Percentiles rank a stretch among this genome's conserved stretches.
phyloP scores from a whole-genome alignment of 345 rosid species.

The Gossypium stocksii region DNA sequence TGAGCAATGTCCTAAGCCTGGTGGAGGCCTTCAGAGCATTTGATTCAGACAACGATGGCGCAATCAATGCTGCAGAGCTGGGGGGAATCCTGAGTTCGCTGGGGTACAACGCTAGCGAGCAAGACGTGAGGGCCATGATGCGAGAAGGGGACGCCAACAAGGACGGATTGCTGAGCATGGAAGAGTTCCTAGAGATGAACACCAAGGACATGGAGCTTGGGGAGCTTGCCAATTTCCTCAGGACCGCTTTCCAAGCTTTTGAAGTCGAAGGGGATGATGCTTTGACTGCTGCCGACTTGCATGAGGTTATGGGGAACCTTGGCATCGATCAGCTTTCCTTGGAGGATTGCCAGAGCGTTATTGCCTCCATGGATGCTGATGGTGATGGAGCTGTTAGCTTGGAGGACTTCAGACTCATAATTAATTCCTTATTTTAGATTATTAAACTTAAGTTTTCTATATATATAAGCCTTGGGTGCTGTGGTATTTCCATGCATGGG shows the following conservation, averaged over 20 bases:
- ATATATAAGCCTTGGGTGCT: too few species aligned
- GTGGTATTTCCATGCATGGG: too few species aligned
- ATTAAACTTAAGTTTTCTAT: background rate
- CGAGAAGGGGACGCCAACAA: conserved; percentile 42
- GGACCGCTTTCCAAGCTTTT: conserved; percentile 29
- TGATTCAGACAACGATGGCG: conserved; percentile 50
- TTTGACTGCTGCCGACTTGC: conserved; percentile 41
- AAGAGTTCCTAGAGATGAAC: conserved; percentile 63
- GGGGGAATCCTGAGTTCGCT: conserved; percentile 54
- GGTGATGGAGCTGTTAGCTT: conserved; percentile 47
- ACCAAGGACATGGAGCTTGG: conserved; percentile 44
- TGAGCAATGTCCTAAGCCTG: conserved; percentile 40
- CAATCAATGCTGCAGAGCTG: conserved; percentile 48
- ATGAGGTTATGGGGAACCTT: conserved; percentile 20
- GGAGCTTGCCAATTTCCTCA: conserved; percentile 30
- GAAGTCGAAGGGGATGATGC: conserved; percentile 21
- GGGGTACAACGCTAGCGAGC: conserved; percentile 40
- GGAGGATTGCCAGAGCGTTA: conserved; percentile 30
- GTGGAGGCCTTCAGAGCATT: conserved; percentile 61
- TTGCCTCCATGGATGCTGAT: conserved; percentile 48
- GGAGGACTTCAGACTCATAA: conserved; percentile 39
- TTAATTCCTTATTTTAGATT: conserved; percentile 29
- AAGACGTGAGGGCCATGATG: conserved; percentile 54
- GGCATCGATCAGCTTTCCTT: conserved; percentile 26
- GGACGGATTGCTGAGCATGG: conserved; percentile 48